Percentiles rank a stretch among this genome's conserved stretches.
These are phyloP conservation scores for Phycomyces nitens DNA, from an alignment of 192 early-diverging fungal species.

Conservation along the genomic window DNA sequence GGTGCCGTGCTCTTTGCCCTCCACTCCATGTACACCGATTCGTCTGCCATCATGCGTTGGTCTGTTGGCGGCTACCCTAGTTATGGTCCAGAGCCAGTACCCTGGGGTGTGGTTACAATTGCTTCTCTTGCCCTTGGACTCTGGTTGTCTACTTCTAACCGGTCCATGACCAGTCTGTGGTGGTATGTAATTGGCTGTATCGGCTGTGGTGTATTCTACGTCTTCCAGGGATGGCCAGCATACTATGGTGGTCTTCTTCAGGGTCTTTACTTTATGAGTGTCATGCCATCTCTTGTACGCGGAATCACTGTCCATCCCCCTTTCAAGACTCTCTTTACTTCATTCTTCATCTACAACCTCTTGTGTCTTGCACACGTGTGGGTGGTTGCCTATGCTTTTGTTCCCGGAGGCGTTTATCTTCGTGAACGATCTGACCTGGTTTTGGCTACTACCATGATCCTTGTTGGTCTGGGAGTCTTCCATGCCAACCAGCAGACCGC, in stretches of 20 bases:
- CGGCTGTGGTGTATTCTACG: conserved; percentile 55
- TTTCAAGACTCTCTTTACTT: conserved; percentile 59
- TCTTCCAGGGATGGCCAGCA: conserved; percentile 56
- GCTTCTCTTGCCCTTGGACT: conserved; percentile 57
- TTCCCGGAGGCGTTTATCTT: conserved; percentile 68
- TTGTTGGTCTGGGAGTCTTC: conserved; percentile 53
- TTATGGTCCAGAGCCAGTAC: conserved; percentile 69
- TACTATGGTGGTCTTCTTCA: conserved; percentile 64
- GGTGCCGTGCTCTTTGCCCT: conserved; percentile 66
- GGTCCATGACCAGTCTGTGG: conserved; percentile 39
- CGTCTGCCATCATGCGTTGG: conserved; percentile 73
- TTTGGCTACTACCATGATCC: conserved; percentile 56
- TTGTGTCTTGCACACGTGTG: conserved; percentile 73
- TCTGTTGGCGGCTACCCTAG: conserved; percentile 69
- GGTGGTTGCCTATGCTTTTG: conserved; percentile 83
- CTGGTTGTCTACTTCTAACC: conserved; percentile 41
- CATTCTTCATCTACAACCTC: conserved; percentile 65
- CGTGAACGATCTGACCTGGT: conserved; percentile 75
- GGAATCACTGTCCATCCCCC: conserved; percentile 53
- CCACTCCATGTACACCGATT: conserved; percentile 76
- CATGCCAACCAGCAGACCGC: conserved; percentile 28
- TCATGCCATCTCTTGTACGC: conserved; percentile 59
- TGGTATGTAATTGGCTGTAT: conserved; percentile 61
- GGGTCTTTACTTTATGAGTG: conserved; percentile 54
- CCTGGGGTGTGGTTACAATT: conserved; percentile 66